phyloP scores from a whole-genome alignment of 768 basidiomycete genomes.

The Lentinula edodes region DNA sequence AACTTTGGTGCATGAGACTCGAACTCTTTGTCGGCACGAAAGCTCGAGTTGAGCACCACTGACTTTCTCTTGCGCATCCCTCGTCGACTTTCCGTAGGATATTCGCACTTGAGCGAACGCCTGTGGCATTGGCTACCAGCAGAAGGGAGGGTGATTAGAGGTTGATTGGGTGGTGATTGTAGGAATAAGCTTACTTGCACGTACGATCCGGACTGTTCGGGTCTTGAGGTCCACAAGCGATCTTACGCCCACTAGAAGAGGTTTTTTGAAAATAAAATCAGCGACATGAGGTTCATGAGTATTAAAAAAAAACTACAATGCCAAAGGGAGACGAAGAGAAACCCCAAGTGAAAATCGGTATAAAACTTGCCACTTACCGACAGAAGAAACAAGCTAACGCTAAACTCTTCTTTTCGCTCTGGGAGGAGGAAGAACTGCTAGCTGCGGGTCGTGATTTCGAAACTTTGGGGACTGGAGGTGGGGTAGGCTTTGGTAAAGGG shows the following conservation, averaged over 20 bases:
- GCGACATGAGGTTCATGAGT: not conserved
- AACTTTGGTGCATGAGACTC: not conserved
- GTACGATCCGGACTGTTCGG: conserved; percentile 31
- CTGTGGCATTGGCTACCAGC: conserved; percentile 63
- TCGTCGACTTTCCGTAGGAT: conserved; percentile 63
- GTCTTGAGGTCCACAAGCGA: conserved; percentile 31
- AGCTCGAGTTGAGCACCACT: conserved; percentile 1
- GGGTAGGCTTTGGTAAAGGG: conserved; percentile 1
- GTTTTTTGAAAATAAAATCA: not conserved
- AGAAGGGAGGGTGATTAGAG: conserved; percentile 13
- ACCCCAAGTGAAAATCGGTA: not conserved
- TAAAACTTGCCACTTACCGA: conserved; percentile 15
- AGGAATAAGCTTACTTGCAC: conserved; percentile 28
- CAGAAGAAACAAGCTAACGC: conserved; percentile 35
- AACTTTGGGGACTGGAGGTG: conserved; percentile 1
- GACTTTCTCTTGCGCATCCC: conserved; percentile 56
- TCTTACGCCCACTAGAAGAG: conserved; percentile 21
- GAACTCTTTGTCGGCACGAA: not conserved
- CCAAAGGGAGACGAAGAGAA: not conserved
- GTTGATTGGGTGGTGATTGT: not conserved
- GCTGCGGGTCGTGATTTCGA: not conserved
- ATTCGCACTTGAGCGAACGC: conserved; percentile 65
- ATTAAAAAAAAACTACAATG: not conserved
- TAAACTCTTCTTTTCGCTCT: conserved; percentile 27
- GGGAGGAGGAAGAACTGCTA: conserved; percentile 1